Base-by-base conservation (phyloP, 2,329 filamentous ascomycete genomes). In the Biscogniauxia marginata region DNA sequence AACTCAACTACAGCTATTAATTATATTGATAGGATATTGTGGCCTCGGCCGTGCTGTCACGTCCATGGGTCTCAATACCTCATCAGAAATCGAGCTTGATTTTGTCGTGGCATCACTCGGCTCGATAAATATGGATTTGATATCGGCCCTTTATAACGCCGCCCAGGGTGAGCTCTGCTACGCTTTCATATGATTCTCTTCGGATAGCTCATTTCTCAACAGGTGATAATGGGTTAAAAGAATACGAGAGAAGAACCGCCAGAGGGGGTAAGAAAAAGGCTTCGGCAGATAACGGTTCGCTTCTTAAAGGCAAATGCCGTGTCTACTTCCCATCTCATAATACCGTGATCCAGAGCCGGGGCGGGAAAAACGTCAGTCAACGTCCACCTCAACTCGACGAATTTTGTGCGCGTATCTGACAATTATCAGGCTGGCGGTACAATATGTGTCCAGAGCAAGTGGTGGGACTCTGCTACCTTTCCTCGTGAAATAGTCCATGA, bases 101-200 rank as follows among this genome's bases (percentile, higher is more conserved):
- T 89, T 89, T 61, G 79, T 92, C 54, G 86, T 88, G 21, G 91
- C 93, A 0, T 97, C 93, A 0, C 75, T 98, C 4, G 95, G 93
- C 18, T 85, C 85, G 7, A 70, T 98, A 45, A 91, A 86, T 52
- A 78, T 83, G 45, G 80, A 84, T 6, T 85, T 96, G 57, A 72
- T 97, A 23, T 72, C 71, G 52, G 75, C 77, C 8, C 72, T 86
- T 18, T 84, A 84, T 65, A 75, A 77, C 58, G 79, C 82, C 44
- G 80, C 81, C 64, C 77, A 81, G 75, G 82, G 82, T 83, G 70
- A 53, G 68, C 62, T 21, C 50, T 50, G 56, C 52, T 18, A 30
- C 16, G 39, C 18, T 43, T 21, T 3, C 7, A 18, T 46, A 54
- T 62, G 53, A 52, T 18, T 24, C 49, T 13, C 13, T 23, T 44